These are phyloP conservation scores for Metarhizium anisopliae DNA, from an alignment of 2,329 filamentous ascomycete species.

Conservation along the genomic window DNA sequence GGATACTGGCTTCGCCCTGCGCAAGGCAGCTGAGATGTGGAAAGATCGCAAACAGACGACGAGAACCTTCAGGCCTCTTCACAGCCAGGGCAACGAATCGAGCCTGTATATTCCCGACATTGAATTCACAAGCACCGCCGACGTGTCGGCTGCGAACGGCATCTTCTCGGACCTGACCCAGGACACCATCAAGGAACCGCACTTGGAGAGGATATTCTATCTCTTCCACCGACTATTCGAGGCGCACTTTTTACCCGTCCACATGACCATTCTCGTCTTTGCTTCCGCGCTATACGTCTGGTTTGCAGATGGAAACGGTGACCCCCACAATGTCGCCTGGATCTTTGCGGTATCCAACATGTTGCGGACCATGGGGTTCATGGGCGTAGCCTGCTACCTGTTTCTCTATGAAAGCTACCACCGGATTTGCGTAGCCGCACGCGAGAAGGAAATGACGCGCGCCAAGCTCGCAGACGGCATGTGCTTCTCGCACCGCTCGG, in stretches of 20 bases:
- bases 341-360: slow-evolving; percentile 51
- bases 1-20: slow-evolving; percentile 57
- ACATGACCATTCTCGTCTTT: slow-evolving; percentile 56
- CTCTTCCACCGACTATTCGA: slow-evolving; percentile 63
- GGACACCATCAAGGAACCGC: slow-evolving; percentile 39
- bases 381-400: slow-evolving; percentile 54
- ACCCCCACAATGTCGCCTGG: slow-evolving; percentile 46
- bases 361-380: slow-evolving; percentile 51
- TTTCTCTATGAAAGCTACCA: slow-evolving; percentile 62
- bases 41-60: slow-evolving; percentile 47
- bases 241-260: slow-evolving; percentile 62
- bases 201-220: slow-evolving; percentile 48
- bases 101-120: slow-evolving; percentile 40
- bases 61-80: slow-evolving; percentile 46
- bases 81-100: slow-evolving; percentile 35
- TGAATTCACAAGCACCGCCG: slow-evolving; percentile 29
- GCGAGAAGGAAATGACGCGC: slow-evolving; percentile 57
- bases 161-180: slow-evolving; percentile 47
- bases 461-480: slow-evolving; percentile 56
- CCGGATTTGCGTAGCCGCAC: slow-evolving; percentile 46
- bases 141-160: slow-evolving; percentile 35
- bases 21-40: slow-evolving; percentile 49
- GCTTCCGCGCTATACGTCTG: slow-evolving; percentile 52
- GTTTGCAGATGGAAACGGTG: slow-evolving; percentile 39
- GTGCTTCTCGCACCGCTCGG: slow-evolving; percentile 51